Evolutionary conservation across 2,329 filamentous ascomycete genomes (phyloP).

Genomic region (Xylaria hypoxylon): DNA sequence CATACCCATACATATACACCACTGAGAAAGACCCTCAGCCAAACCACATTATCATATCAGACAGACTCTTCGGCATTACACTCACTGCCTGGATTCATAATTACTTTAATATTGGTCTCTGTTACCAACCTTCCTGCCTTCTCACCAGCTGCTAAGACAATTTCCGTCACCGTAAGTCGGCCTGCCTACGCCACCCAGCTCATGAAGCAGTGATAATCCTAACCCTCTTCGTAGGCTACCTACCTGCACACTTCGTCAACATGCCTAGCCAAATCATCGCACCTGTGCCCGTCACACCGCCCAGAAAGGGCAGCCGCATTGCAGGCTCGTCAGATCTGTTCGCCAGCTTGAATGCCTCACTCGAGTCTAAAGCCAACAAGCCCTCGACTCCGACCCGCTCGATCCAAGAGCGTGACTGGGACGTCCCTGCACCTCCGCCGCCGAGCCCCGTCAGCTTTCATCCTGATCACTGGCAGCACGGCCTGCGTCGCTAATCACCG

Average conservation of each 20-base stretch:
- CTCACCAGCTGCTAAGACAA: background rate
- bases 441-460: conserved; percentile 73
- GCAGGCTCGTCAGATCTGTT: conserved; percentile 64
- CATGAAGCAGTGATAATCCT: background rate
- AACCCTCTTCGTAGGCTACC: conserved; percentile 14
- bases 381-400: conserved; percentile 61
- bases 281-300: conserved; percentile 61
- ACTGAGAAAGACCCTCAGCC: conserved; percentile 4
- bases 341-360: conserved; percentile 64
- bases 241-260: conserved; percentile 41
- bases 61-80: conserved; percentile 30
- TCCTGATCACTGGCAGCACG: conserved; percentile 64
- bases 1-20: background rate
- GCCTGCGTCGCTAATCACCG: conserved; percentile 49
- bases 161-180: conserved; percentile 21
- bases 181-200: background rate
- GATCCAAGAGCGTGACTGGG: conserved; percentile 70
- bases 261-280: conserved; percentile 61
- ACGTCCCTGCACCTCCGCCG: conserved; percentile 73
- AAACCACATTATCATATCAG: conserved; percentile 22
- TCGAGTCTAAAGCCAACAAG: conserved; percentile 57
- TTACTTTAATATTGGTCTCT: conserved; percentile 18
- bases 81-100: conserved; percentile 18
- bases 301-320: conserved; percentile 59
- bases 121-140: conserved; percentile 8